phyloP scores from a whole-genome alignment of 75 land plant genomes.

The Ceratopteris richardii region DNA sequence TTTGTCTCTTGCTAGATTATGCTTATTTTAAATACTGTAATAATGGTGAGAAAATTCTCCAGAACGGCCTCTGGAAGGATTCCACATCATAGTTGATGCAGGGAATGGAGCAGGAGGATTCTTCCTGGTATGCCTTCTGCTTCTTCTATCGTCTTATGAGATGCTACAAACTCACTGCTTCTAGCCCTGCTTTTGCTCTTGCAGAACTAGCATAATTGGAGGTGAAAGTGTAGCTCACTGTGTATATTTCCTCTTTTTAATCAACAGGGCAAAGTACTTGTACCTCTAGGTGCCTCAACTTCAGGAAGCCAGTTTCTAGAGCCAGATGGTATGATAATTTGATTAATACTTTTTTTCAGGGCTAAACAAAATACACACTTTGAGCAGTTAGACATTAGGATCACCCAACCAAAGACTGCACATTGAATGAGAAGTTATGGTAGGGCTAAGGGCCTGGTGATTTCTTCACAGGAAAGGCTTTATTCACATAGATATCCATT shows the following conservation, averaged over 20 bases:
- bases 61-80: conserved; percentile 96
- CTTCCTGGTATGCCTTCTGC: conserved; percentile 55
- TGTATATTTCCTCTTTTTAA: conserved; percentile 1
- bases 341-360: no score
- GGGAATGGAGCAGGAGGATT: conserved; percentile 99
- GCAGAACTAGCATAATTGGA: no score
- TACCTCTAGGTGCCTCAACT: conserved; percentile 55
- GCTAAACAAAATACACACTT: no score
- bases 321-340: conserved; percentile 54
- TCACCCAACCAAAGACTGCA: no score
- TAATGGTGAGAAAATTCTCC: conserved; percentile 7
- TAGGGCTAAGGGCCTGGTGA: no score
- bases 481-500: no score
- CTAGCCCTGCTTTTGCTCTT: no score
- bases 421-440: no score
- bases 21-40: not conserved
- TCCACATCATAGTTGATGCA: conserved; percentile 94
- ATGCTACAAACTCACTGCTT: not conserved
- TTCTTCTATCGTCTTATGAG: not conserved
- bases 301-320: conserved; percentile 65
- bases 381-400: no score
- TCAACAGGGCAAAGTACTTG: conserved; percentile 56
- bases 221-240: not conserved
- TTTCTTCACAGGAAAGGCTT: no score
- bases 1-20: not conserved